These are phyloP conservation scores for Saccharomyces kudriavzevii DNA, from an alignment of 805 yeast genomes.

Conservation along the genomic window DNA sequence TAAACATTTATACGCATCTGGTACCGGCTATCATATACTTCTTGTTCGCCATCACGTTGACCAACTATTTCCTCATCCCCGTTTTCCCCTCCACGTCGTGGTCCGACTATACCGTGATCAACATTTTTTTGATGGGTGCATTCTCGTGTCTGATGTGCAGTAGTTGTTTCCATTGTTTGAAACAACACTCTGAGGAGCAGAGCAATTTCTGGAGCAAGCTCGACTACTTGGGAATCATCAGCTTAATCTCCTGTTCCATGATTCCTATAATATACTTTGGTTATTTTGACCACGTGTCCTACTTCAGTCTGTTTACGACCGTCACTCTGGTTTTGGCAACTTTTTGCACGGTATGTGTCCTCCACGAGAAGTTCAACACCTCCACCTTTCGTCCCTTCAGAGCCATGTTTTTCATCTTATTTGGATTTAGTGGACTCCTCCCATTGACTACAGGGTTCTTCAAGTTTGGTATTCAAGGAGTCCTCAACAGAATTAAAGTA, in stretches of 20 bases:
- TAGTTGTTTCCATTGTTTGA: conserved; percentile 58
- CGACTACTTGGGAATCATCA: conserved; percentile 69
- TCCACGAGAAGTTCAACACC: conserved; percentile 57
- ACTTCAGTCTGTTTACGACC: conserved; percentile 24
- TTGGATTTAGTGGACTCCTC: conserved; percentile 67
- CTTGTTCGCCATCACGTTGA: conserved; percentile 18
- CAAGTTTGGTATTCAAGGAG: conserved; percentile 43
- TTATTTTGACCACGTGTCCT: conserved; percentile 30
- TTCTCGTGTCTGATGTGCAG: conserved; percentile 53
- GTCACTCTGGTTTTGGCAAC: conserved; percentile 50
- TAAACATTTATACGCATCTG: conserved; percentile 63
- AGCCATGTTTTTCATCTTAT: conserved; percentile 67
- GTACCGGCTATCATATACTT: conserved; percentile 33
- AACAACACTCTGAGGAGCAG: conserved; percentile 54
- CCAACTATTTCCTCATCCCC: conserved; percentile 26
- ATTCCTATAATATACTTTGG: conserved; percentile 43
- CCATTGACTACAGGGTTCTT: conserved; percentile 55
- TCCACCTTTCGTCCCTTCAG: conserved; percentile 64
- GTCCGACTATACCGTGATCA: conserved; percentile 43
- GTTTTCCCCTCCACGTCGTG: conserved; percentile 31
- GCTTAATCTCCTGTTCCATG: conserved; percentile 58
- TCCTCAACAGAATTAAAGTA: conserved; percentile 47
- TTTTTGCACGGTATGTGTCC: conserved; percentile 54
- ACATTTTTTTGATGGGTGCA: conserved; percentile 50
- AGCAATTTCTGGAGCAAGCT: conserved; percentile 55